A percentile compares a stretch with the other conserved stretches of the same genome.
Evolutionary conservation across 2,329 filamentous ascomycete genomes (phyloP).

Genomic region (Fusarium coffeatum): DNA sequence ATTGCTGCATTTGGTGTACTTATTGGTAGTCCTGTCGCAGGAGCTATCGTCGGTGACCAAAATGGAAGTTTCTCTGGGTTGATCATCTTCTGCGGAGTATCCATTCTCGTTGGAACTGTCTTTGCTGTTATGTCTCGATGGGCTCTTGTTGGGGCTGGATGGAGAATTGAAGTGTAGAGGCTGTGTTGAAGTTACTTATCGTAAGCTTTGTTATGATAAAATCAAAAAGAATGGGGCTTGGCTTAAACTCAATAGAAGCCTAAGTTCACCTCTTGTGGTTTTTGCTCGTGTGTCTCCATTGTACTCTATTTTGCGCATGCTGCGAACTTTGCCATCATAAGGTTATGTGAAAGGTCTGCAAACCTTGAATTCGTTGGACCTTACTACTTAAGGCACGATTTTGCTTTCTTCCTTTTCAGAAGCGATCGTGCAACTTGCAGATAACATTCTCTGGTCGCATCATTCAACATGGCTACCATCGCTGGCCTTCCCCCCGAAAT

Average conservation of each 20-base stretch:
- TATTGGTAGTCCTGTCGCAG: constrained; percentile 40
- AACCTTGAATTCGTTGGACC: too few relatives aligned
- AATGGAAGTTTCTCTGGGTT: background rate
- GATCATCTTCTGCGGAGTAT: constrained; percentile 8
- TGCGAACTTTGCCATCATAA: rapidly evolving
- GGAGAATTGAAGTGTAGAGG: background rate
- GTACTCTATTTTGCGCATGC: background rate
- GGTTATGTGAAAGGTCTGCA: too few relatives aligned
- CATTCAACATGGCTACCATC: too few relatives aligned
- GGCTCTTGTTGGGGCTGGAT: background rate
- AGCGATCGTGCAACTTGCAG: too few relatives aligned
- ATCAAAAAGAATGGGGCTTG: rapidly evolving
- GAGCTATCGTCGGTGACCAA: constrained; percentile 23
- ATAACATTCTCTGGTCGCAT: too few relatives aligned
- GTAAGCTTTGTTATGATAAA: background rate
- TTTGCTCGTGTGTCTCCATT: background rate
- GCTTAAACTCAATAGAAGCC: rapidly evolving
- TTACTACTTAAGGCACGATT: too few relatives aligned
- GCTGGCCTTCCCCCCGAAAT: too few relatives aligned
- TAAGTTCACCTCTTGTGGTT: background rate
- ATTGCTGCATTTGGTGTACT: constrained; percentile 31
- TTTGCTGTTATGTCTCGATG: background rate
- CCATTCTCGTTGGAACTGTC: background rate
- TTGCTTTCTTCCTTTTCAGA: too few relatives aligned
- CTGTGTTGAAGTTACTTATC: background rate